These are phyloP conservation scores for Aspergillus thermomutatus DNA, from an alignment of 2,329 filamentous ascomycete species.

Conservation along the genomic window DNA sequence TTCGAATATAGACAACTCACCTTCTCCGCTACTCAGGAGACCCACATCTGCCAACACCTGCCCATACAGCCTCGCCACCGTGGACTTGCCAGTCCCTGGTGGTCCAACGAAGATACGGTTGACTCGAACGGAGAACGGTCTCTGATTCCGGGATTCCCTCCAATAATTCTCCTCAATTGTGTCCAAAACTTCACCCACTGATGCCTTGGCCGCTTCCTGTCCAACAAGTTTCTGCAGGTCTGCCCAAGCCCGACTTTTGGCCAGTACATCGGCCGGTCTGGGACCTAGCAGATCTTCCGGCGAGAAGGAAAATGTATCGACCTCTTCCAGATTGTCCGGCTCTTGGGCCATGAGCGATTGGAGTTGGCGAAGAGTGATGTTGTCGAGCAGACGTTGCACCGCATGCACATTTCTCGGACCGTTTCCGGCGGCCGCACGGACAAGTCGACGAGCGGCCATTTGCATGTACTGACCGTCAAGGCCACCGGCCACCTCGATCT, in stretches of 20 bases:
- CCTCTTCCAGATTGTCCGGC: constrained; percentile 14
- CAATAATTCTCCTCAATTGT: constrained; percentile 16
- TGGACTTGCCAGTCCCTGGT: constrained; percentile 19
- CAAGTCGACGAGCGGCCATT: constrained; percentile 16
- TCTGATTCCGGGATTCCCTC: constrained; percentile 17
- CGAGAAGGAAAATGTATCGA: constrained; percentile 19
- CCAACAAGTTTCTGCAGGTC: constrained; percentile 15
- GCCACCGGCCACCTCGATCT: constrained; percentile 20
- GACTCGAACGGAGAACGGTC: constrained; percentile 11
- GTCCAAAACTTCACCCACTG: constrained; percentile 14
- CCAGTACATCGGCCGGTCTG: constrained; percentile 9
- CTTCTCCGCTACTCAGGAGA: constrained; percentile 10
- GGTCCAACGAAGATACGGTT: constrained; percentile 19
- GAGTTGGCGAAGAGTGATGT: constrained; percentile 14
- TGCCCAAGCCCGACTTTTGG: constrained; percentile 14
- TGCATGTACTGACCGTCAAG: constrained; percentile 18
- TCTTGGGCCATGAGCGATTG: constrained; percentile 12
- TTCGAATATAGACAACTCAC: not conserved
- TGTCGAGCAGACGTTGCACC: constrained; percentile 13
- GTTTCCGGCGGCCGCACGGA: constrained; percentile 9
- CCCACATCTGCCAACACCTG: constrained; percentile 17
- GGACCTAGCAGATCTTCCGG: constrained; percentile 17
- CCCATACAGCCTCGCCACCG: constrained; percentile 18
- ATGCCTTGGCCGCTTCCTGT: constrained; percentile 14
- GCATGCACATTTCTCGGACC: constrained; percentile 16